Base-by-base conservation (phyloP, 352 stramenopile genomes). In the Globisporangium echinulatum region DNA sequence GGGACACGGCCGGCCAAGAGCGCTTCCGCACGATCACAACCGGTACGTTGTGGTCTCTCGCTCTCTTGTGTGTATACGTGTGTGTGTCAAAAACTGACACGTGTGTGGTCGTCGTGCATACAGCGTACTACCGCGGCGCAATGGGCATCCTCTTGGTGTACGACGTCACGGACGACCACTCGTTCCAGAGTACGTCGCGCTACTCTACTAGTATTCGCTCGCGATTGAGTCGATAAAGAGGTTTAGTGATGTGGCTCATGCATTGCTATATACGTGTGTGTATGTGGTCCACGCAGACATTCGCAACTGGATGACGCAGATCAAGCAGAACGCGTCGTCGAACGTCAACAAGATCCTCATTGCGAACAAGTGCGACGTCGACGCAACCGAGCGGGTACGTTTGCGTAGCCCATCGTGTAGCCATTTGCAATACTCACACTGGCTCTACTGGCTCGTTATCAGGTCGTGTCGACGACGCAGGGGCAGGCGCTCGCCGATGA, bases 291-390 rank as follows among this genome's bases (percentile, higher is more conserved):
- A 25, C 19, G 10, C 49, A 95, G 85, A 95, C 58, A 92, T 95
- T 63, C 85, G 85, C 63, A 95, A 95, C 62, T 95, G 85, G 85
- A 95, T 95, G 85, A 92, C 83, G 58, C 85, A 95, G 72, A 95
- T 95, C 70, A 77, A 96, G 72, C 96, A 99, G 75, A 98, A 99
- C 69, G 97, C 97, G 37, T 98, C 98, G 61, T 96, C 97, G 66
- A 99, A 99, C 79, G 95, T 99, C 33, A 98, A 99, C 82, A 99
- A 99, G 77, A 96, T 99, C 46, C 81, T 99, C 8, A 96, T 99
- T 36, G 98, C 97, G 52, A 99, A 99, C 88, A 99, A 99, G 77
- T 98, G 90, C 63, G 98, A 99, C 78, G 86, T 99, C 17, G 87
- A 98, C 63, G 73, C 80, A n/a, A 96, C 92, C 9, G 89, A 98